Base-by-base conservation (phyloP, 2,329 filamentous ascomycete genomes). In the Calonectria multiphialidica region DNA sequence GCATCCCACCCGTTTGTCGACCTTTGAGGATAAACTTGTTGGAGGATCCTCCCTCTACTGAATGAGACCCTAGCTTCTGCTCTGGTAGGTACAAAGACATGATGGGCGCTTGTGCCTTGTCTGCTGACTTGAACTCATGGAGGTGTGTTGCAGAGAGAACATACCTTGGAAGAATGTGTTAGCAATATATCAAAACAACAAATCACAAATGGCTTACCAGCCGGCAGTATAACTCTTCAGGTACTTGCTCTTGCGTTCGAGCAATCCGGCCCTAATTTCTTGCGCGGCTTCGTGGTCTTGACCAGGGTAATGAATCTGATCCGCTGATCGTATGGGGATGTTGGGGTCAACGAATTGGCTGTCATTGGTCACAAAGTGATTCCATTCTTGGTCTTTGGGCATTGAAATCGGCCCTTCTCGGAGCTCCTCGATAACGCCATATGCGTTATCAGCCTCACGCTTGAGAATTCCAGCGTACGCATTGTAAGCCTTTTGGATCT, bases 1-100 rank as follows among this genome's bases (percentile, higher is more conserved):
- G 97, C 92, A 98, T 95, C 5, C 93, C 88, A 65, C 97, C 96
- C 5, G 95, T 97, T 84, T 98, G 96, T 72, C 96, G 94, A 53
- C 97, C 97, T 84, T 98, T 99, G 80, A 99, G 92, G 83, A 98
- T 95, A 83, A 99, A 99, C 83, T 99, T 99, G 87, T 98, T 96
- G 47, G 95, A 98, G 15, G 93, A 94, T 15, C 95, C 96, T 61
- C 91, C 93, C 71, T 92, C 91, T 72, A 92, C 90, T 12, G 96
- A 98, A 82, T 97, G 95, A 42, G 96, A 97, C 44, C 97, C 97
- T 70, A 99, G 89, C 82, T 98, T 98, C 84, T 98, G 97, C 78
- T 98, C 97, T 8, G 94, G 94, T 33, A 99, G 90, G 82, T 97
- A 98, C 68, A 99, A 88, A 49, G 97, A 98, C 96, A 99, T 98